Percentiles rank a stretch among this genome's conserved stretches.
Evolutionary conservation across 2,329 filamentous ascomycete species (phyloP).

Genomic region (Ophiostoma sp.): DNA sequence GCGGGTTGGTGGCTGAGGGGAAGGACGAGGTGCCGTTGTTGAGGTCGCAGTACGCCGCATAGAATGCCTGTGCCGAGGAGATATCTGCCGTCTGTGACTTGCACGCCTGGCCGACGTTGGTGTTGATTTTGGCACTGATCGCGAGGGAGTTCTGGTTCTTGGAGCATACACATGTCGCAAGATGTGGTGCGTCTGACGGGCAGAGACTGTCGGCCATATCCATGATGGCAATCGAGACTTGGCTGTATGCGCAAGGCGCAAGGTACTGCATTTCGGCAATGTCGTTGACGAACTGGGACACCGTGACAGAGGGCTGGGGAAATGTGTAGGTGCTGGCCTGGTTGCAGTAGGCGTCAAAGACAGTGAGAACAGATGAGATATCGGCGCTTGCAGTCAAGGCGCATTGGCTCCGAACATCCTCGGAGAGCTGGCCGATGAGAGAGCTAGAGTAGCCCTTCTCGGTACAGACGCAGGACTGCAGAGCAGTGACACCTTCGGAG

Average conservation of each 20-base stretch:
- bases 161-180: conserved; percentile 48
- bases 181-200: conserved; percentile 29
- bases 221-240: conserved; percentile 38
- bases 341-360: conserved; percentile 46
- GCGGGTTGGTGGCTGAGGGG: conserved; percentile 41
- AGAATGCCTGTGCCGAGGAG: conserved; percentile 46
- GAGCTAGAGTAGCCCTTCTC: conserved; percentile 40
- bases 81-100: conserved; percentile 44
- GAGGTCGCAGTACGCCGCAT: conserved; percentile 48
- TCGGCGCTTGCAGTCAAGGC: conserved; percentile 45
- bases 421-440: conserved; percentile 38
- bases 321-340: conserved; percentile 39
- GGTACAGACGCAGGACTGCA: conserved; percentile 51
- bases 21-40: conserved; percentile 46
- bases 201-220: conserved; percentile 33
- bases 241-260: conserved; percentile 40
- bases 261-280: conserved; percentile 40
- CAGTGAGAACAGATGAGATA: conserved; percentile 41
- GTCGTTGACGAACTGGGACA: conserved; percentile 47
- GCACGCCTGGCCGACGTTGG: conserved; percentile 41
- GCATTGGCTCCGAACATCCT: conserved; percentile 40
- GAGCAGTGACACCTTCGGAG: conserved; percentile 38
- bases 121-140: conserved; percentile 41
- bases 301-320: conserved; percentile 39
- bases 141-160: conserved; percentile 45